These are phyloP conservation scores for Neotropicomus parvogracilis DNA, from an alignment of 1,284 basidiomycete species.

Conservation along the genomic window DNA sequence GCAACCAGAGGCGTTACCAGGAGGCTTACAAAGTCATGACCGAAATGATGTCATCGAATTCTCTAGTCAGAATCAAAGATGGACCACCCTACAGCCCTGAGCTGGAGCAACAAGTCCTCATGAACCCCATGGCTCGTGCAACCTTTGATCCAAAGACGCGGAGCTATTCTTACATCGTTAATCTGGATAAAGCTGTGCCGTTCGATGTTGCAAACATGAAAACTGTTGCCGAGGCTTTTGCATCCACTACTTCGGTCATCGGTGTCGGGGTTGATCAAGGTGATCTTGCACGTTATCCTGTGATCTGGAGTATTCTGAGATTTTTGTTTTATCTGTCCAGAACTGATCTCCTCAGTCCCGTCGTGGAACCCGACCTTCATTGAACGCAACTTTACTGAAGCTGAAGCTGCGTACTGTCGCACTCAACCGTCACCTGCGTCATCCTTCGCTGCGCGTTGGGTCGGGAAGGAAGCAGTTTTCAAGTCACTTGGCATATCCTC, in stretches of 20 bases:
- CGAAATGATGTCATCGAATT: constrained; percentile 91
- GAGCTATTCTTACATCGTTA: constrained; percentile 75
- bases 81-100: constrained; percentile 88
- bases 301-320: constrained; percentile 14
- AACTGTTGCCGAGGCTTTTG: constrained; percentile 54
- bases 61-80: constrained; percentile 94
- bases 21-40: constrained; percentile 91
- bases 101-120: constrained; percentile 82
- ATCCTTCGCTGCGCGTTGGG: constrained; percentile 96
- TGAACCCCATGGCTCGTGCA: constrained; percentile 91
- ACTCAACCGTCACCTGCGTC: constrained; percentile 84
- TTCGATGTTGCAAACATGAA: constrained; percentile 67
- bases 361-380: constrained; percentile 89
- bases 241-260: constrained; percentile 43
- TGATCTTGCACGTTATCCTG: constrained; percentile 24
- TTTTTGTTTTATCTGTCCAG: constrained; percentile 40
- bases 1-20: constrained; percentile 68
- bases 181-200: constrained; percentile 53
- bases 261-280: constrained; percentile 89
- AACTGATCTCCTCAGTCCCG: constrained; percentile 91
- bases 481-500: constrained; percentile 92
- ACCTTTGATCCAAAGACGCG: constrained; percentile 80
- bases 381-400: constrained; percentile 88
- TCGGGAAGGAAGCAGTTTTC: constrained; percentile 97
- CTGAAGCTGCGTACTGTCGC: constrained; percentile 84